Conservation (phyloP, 164 flowering plant genomes). For the Chimonanthus salicifolius region DNA sequence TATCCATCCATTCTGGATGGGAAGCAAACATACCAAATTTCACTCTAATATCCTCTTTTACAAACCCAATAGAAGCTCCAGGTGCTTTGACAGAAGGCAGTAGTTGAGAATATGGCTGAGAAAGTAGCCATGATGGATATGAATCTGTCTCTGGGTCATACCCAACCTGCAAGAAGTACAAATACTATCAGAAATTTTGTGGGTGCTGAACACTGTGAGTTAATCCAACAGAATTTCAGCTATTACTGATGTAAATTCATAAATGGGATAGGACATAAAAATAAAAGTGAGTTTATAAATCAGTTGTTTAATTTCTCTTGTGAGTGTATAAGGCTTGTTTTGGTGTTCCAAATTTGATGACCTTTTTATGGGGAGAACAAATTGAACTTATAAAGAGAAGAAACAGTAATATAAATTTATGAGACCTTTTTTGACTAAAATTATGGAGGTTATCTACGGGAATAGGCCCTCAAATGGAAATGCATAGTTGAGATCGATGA, state of each 20-base stretch:
- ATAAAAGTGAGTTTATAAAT: neutral
- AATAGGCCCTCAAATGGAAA: neutral
- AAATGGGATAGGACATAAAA: neutral
- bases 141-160: conserved; percentile 87
- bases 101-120: conserved; percentile 72
- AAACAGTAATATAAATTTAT: neutral
- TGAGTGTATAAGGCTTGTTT: neutral
- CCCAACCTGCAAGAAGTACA: conserved; percentile 62
- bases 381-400: neutral
- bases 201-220: neutral
- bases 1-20: neutral
- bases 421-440: neutral
- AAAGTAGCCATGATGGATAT: conserved; percentile 79
- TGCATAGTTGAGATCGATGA: neutral
- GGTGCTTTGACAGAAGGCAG: conserved; percentile 76
- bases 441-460: neutral
- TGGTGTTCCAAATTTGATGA: neutral
- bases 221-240: neutral
- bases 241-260: neutral
- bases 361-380: neutral
- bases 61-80: conserved; percentile 56
- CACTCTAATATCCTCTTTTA: conserved; percentile 53
- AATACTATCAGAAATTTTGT: neutral
- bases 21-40: conserved; percentile 41
- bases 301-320: neutral